Evolutionary conservation across 2,329 filamentous ascomycete genomes (phyloP), one percentile per base, ranked within the genome.

Genomic region (Colletotrichum abscissum): DNA sequence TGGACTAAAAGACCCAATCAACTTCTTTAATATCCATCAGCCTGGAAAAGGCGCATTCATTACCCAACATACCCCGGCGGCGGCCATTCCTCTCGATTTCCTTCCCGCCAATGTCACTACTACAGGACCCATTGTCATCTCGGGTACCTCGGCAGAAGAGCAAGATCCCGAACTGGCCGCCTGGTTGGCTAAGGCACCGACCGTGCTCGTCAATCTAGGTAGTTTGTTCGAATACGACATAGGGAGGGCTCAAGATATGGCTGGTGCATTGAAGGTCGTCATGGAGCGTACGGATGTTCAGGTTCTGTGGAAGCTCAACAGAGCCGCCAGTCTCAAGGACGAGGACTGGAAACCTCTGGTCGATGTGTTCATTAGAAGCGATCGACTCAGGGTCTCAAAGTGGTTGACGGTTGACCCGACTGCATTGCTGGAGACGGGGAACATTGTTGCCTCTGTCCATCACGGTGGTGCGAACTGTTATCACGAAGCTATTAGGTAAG

Each of bases 401-500:
- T 83, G 82, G 82, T 63, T 83, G 3, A 71, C 73, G 0, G 78
- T 78, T 16, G 81, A 83, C 49, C 81, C 80, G 0, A 64, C 76
- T 2, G 77, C 82, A 1, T 73, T 86, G 5, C 75, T 85, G 8
- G 76, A 82, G 57, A 81, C 79, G 5, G 83, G 82, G 0, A 59
- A 83, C 60, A 76, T 85, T 7, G 74, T 80, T 5, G 76, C 77
- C 4, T 81, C 77, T 0, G 80, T 85, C 1, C 81, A 85, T 63
- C 84, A 86, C 60, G 84, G 84, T 2, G 84, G 84, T 0, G 77
- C 83, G 0, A 84, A 82, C 71, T 82, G 78, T 12, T 88, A 82
- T 68, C 81, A 85, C 42, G 87, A 88, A 76, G 83, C 83, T 6
- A 76, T 86, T 64, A 78, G 78, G 85, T 86, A 77, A 77, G 81